A percentile compares a stretch with the other conserved stretches of the same genome.
phyloP scores from a whole-genome alignment of 2,329 filamentous ascomycete genomes.

The Trichothecium sympodiale region DNA sequence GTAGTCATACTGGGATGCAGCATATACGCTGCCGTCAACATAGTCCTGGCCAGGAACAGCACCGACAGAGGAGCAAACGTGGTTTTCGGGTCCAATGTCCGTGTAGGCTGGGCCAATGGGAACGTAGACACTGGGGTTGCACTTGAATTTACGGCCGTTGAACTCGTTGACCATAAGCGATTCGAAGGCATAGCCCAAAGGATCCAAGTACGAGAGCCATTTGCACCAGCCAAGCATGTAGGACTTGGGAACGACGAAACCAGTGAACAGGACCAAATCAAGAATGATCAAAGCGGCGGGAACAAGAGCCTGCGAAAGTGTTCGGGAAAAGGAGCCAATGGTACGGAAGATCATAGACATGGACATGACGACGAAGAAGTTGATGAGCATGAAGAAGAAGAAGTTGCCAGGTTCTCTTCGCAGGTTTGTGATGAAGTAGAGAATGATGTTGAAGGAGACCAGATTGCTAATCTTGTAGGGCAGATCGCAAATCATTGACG shows the following conservation, averaged over 20 bases:
- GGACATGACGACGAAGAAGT: slow-evolving; percentile 58
- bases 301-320: slow-evolving; percentile 53
- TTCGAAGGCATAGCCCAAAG: slow-evolving; percentile 72
- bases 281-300: slow-evolving; percentile 51
- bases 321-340: slow-evolving; percentile 66
- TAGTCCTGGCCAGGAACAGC: slow-evolving; percentile 36
- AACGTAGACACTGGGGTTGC: slow-evolving; percentile 27
- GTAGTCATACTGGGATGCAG: slow-evolving; percentile 45
- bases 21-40: slow-evolving; percentile 49
- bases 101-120: slow-evolving; percentile 22
- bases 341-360: slow-evolving; percentile 85
- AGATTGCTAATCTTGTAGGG: slow-evolving; percentile 67
- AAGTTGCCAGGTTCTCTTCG: slow-evolving; percentile 63
- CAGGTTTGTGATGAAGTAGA: slow-evolving; percentile 85
- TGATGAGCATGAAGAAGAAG: slow-evolving; percentile 77
- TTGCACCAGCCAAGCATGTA: slow-evolving; percentile 73
- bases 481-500: slow-evolving; percentile 77
- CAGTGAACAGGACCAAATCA: slow-evolving; percentile 58
- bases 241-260: slow-evolving; percentile 51
- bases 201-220: slow-evolving; percentile 76
- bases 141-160: slow-evolving; percentile 46
- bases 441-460: slow-evolving; percentile 63
- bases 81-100: slow-evolving; percentile 23
- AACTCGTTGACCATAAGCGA: slow-evolving; percentile 79
- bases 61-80: slow-evolving; percentile 50